A percentile compares a stretch with the other conserved stretches of the same genome.
Evolutionary conservation across 257 asterid species (phyloP).

Genomic region (Prunella vulgaris): DNA sequence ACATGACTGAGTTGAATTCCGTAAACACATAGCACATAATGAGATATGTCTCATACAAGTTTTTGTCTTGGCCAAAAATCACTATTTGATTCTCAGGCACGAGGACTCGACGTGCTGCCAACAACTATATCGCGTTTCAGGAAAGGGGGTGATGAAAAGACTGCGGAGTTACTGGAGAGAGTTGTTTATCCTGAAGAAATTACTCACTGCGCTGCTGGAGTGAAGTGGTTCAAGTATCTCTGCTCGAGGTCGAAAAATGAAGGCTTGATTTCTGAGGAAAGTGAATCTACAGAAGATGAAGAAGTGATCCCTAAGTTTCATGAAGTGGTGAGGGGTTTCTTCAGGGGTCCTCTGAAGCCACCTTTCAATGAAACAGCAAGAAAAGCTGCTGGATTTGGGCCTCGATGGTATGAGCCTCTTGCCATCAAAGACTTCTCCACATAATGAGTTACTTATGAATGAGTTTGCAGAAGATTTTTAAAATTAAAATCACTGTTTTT

Average conservation of each 20-base stretch:
- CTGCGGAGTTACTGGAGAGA: conserved; percentile 75
- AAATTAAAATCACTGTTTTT: not conserved
- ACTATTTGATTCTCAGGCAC: conserved; percentile 48
- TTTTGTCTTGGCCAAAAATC: not conserved
- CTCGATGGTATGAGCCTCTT: conserved; percentile 92
- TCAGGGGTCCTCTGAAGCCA: conserved; percentile 89
- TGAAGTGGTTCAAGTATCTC: conserved; percentile 84
- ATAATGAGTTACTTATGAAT: not conserved
- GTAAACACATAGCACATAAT: not conserved
- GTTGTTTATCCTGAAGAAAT: conserved; percentile 92
- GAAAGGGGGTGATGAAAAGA: conserved; percentile 76
- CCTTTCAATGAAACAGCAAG: conserved; percentile 90
- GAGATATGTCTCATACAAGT: not conserved
- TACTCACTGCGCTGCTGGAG: conserved; percentile 90
- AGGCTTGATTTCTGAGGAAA: conserved; percentile 16
- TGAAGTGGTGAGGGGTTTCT: conserved; percentile 53
- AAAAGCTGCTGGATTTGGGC: conserved; percentile 84
- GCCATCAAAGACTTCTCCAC: conserved; percentile 45
- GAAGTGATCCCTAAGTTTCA: conserved; percentile 74
- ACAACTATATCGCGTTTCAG: conserved; percentile 88
- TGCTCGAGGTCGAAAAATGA: conserved; percentile 42
- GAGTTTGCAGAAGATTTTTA: not conserved
- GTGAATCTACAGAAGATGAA: conserved; percentile 18
- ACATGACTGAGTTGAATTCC: not conserved
- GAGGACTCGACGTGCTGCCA: conserved; percentile 95